Evolutionary conservation across 2,329 filamentous ascomycete genomes (phyloP).

Genomic region (Neofusicoccum ribis): DNA sequence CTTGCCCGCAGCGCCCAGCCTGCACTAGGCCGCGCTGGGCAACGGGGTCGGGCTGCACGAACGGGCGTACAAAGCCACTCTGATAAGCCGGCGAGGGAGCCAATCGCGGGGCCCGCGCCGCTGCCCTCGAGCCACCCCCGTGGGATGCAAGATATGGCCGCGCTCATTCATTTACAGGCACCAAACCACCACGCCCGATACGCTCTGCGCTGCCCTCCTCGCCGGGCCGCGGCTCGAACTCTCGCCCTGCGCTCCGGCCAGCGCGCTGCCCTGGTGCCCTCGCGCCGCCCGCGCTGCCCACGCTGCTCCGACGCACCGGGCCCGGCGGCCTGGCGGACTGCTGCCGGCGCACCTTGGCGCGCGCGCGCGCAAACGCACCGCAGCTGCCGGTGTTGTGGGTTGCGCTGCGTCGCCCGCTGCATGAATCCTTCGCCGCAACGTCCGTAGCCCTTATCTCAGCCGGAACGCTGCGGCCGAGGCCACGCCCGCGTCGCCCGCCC

Average conservation of each 20-base stretch:
- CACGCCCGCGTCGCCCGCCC: constrained; percentile 5
- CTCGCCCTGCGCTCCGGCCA: background rate
- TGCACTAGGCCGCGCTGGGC: background rate
- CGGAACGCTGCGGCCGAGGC: constrained; percentile 6
- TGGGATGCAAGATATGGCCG: constrained; percentile 27
- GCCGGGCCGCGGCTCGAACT: background rate
- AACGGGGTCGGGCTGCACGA: background rate
- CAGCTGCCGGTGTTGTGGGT: background rate
- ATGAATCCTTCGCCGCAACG: constrained; percentile 17
- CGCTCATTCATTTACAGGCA: background rate
- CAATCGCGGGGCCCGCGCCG: constrained; percentile 4
- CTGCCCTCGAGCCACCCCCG: constrained; percentile 28
- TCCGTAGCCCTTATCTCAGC: constrained; percentile 9
- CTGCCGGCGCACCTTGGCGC: background rate
- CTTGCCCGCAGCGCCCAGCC: background rate
- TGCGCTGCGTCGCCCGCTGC: constrained; percentile 6
- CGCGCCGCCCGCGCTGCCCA: background rate
- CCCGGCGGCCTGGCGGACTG: background rate
- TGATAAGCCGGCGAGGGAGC: constrained; percentile 7
- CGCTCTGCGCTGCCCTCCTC: background rate
- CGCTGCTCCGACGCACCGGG: background rate
- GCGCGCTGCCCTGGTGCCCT: background rate
- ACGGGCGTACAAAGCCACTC: constrained; percentile 9
- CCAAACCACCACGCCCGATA: constrained; percentile 7
- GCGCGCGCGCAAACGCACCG: constrained; percentile 1